Evolutionary conservation across 352 stramenopile species (phyloP), one percentile per base, ranked within the genome.

Genomic region (Pythium aquatile): DNA sequence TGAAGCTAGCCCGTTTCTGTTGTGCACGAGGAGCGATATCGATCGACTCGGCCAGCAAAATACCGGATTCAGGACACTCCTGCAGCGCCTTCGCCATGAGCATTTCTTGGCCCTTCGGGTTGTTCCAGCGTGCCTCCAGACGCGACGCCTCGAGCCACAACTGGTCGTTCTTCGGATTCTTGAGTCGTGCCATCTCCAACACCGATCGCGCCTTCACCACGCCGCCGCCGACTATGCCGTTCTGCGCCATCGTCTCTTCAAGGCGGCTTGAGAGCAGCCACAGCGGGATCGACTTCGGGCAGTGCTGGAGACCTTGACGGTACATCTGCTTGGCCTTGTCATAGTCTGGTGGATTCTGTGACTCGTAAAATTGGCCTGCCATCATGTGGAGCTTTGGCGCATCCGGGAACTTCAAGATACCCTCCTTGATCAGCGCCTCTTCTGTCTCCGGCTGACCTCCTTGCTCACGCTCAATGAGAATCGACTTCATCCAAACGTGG

Each of bases 331-430:
- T 90, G 33, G 94, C 94, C 20, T 79, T 77, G 2, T 91, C 83
- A 35, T 82, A 85, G 24, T 87, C 66, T 10, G 80, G 74, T 5
- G 76, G 70, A 26, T 85, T 71, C 37, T 77, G 58, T 2, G 71
- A 57, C 68, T 96, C 83, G 56, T 96, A 95, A 33, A 90, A 96
- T 72, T 99, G 96, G 2, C 95, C 97, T 24, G 93, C 94, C 96
- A 99, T 99, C 95, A 99, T 99, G 75, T 99, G 98, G 5, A 99
- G 72, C 75, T 99, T 99, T 2, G 88, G 73, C 66, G 97, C 98
- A 17, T 91, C 87, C 2, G 94, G 85, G 65, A 97, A 99, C 51
- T 91, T 78, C 33, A 77, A 58, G 9, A 98, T 81, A 6, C 90
- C 97, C 73, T 98, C 89, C 30, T 96, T 72, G 20, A 99, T 77